Conservation (phyloP, 2,329 filamentous ascomycete genomes). For the Fusarium setosum region DNA sequence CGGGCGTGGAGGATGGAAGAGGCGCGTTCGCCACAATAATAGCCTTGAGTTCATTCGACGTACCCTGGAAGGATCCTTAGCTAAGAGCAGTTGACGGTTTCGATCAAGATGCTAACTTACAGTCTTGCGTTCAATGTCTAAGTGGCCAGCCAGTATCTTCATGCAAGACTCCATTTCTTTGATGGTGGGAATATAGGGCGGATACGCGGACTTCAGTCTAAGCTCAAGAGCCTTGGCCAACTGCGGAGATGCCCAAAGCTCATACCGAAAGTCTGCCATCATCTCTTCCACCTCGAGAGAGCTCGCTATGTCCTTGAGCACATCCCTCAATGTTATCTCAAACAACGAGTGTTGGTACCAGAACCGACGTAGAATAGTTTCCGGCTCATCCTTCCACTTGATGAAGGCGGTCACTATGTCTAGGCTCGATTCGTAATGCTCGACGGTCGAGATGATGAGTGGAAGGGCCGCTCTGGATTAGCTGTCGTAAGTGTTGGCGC, state of each 20-base stretch:
- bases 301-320: neutral
- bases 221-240: neutral
- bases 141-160: neutral
- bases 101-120: no score
- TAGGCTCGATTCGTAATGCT: neutral
- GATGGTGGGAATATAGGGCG: neutral
- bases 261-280: neutral
- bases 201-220: neutral
- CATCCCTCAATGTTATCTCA: neutral
- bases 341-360: neutral
- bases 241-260: neutral
- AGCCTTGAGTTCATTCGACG: neutral
- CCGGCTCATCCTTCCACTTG: neutral
- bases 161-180: neutral
- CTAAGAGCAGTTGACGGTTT: neutral
- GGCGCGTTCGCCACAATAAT: neutral
- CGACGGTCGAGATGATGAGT: neutral
- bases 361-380: neutral
- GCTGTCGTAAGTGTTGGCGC: no score
- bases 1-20: neutral
- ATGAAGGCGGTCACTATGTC: neutral
- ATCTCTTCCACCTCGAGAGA: neutral
- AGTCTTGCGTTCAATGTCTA: no score
- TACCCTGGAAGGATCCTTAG: neutral
- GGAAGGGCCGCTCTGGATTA: no score